phyloP scores from a whole-genome alignment of 805 yeast genomes.

The Zygotorulaspora florentina region DNA sequence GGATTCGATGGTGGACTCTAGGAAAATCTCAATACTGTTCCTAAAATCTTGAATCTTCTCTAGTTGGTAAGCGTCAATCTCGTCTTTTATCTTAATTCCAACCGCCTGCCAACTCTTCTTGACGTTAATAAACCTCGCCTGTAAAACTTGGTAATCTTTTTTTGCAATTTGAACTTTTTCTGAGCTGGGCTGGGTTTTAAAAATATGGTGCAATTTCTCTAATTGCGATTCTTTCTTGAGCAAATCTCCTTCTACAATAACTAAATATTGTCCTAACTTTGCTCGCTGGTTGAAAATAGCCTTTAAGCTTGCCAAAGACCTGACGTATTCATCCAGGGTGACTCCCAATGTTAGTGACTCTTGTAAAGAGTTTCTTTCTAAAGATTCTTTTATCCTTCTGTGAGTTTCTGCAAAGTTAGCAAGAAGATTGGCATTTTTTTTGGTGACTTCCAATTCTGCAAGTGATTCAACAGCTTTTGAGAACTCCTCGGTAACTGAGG shows the following conservation, averaged over 20 bases:
- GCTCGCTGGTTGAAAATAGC: slow-evolving; percentile 71
- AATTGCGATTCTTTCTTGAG: slow-evolving; percentile 44
- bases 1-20: slow-evolving; percentile 86
- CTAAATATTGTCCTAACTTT: slow-evolving; percentile 46
- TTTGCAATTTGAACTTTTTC: slow-evolving; percentile 59
- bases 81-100: slow-evolving; percentile 61
- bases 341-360: slow-evolving; percentile 83
- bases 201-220: slow-evolving; percentile 44
- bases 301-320: slow-evolving; percentile 71
- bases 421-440: slow-evolving; percentile 58
- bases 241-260: slow-evolving; percentile 46
- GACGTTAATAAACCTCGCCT: slow-evolving; percentile 49
- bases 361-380: slow-evolving; percentile 75
- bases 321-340: slow-evolving; percentile 80
- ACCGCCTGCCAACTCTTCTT: slow-evolving; percentile 60
- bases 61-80: slow-evolving; percentile 61
- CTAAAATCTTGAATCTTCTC: slow-evolving; percentile 81
- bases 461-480: slow-evolving; percentile 52
- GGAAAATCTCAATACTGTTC: slow-evolving; percentile 80
- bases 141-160: slow-evolving; percentile 54
- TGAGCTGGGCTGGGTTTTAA: slow-evolving; percentile 43
- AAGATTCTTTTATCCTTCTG: slow-evolving; percentile 60
- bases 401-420: slow-evolving; percentile 70
- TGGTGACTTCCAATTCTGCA: slow-evolving; percentile 71
- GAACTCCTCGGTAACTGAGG: slow-evolving; percentile 65